These are phyloP conservation scores for Sphaerostilbella broomeana DNA, from an alignment of 2,329 filamentous ascomycete species.

Conservation along the genomic window DNA sequence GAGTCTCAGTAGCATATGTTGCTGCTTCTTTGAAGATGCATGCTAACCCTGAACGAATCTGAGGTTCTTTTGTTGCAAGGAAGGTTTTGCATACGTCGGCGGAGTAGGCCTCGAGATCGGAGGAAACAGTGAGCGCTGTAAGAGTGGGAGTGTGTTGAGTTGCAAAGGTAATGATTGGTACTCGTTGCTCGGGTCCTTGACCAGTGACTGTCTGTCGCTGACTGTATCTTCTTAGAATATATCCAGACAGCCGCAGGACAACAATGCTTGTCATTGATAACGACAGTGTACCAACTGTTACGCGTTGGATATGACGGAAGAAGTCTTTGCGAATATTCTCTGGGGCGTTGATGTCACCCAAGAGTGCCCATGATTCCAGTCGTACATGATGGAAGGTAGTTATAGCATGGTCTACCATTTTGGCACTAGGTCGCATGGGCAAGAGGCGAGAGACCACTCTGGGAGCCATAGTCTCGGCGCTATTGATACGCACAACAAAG, in stretches of 20 bases:
- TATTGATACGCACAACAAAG: conserved; percentile 29
- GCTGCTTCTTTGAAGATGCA: conserved; percentile 13
- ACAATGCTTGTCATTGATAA: conserved; percentile 16
- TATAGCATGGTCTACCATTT: no score
- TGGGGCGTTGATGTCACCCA: conserved; percentile 18
- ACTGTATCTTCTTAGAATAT: conserved; percentile 20
- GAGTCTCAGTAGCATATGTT: not conserved
- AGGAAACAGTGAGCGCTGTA: no score
- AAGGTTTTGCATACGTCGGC: no score
- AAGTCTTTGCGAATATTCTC: conserved; percentile 22
- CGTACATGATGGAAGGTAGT: conserved; percentile 28
- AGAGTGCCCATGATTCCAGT: conserved; percentile 21
- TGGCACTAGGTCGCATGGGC: no score
- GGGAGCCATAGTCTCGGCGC: no score
- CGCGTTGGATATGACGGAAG: conserved; percentile 20
- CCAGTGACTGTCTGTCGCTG: conserved; percentile 13
- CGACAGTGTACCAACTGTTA: conserved; percentile 21
- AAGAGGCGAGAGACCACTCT: no score
- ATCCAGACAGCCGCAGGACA: conserved; percentile 1
- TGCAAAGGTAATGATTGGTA: conserved; percentile 21
- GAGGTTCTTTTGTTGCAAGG: no score
- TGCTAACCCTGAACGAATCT: conserved; percentile 12
- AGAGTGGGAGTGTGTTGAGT: conserved; percentile 23
- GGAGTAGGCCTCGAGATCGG: no score
- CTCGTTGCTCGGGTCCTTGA: not conserved